Conservation (phyloP, 345 rosid species). For the Nasturtium officinale region DNA sequence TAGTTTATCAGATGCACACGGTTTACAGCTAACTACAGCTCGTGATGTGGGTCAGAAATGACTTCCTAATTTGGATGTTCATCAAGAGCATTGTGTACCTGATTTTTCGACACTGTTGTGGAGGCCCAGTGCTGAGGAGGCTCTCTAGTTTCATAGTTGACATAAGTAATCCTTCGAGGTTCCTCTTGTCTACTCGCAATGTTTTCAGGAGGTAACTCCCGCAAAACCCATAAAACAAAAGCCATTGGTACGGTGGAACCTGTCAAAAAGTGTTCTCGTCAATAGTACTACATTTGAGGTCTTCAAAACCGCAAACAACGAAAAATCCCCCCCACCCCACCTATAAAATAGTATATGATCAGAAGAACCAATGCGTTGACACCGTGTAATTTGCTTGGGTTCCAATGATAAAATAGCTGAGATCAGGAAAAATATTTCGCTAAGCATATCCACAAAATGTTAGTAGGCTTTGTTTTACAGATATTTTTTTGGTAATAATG, state of each 20-base stretch:
- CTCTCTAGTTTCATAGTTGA: conserved; percentile 41
- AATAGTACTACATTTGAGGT: background rate
- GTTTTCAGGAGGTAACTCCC: conserved; percentile 44
- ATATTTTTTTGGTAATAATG: background rate
- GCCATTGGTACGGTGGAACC: conserved; percentile 46
- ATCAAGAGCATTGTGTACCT: conserved; percentile 32
- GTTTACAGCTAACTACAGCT: background rate
- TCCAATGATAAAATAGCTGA: conserved; percentile 51
- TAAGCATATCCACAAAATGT: conserved; percentile 2
- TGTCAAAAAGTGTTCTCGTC: conserved; percentile 11
- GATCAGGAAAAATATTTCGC: conserved; percentile 12
- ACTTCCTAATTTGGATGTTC: background rate
- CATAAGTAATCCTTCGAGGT: conserved; percentile 36
- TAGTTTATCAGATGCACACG: background rate
- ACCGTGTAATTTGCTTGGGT: conserved; percentile 42
- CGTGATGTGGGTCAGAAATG: background rate
- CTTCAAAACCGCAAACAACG: background rate
- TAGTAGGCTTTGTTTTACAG: background rate
- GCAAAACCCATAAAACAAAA: conserved; percentile 45
- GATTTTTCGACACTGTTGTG: conserved; percentile 44
- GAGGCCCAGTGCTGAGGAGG: conserved; percentile 45
- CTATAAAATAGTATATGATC: conserved; percentile 47
- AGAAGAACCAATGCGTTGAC: conserved; percentile 45
- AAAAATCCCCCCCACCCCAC: conserved; percentile 35
- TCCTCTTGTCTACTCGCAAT: conserved; percentile 39